Base-by-base conservation (phyloP, 2,329 filamentous ascomycete genomes). In the Exophiala alcalophila region DNA sequence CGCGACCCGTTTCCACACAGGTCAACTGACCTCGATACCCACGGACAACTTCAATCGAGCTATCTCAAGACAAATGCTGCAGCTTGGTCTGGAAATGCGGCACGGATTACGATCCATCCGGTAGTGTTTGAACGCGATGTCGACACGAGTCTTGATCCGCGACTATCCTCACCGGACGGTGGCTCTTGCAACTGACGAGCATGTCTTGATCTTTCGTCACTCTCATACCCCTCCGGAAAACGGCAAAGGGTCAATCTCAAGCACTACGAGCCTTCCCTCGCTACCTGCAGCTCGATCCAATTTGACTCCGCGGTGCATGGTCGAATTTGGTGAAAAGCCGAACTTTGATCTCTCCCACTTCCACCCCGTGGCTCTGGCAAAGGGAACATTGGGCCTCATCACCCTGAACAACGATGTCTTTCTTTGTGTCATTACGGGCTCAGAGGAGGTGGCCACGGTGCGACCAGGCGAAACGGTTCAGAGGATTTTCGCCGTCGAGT, bases 381-480 rank as follows among this genome's bases (percentile, higher is more conserved):
- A 88, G 61, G 91, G 91, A 41, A 97, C 90, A 0, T 71, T 97
- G 31, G 91, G 91, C 2, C 71, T 97, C 49, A 91, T 96, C 56
- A 84, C 88, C 0, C 77, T 94, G 50, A 80, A 82, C 50, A 76
- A 80, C 47, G 88, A 96, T 69, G 83, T 96, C 10, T 97, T 97
- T 62, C 72, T 97, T 11, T 92, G 89, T 49, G 84, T 96, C 44
- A 86, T 97, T 39, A 94, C 86, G 19, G 80, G 81, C 31, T 84
- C 87, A 25, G 76, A 79, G 14, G 80, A 83, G 49, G 88, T 90
- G 4, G 91, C 90, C 11, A 88, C 80, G 1, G 76, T 96, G 33
- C 77, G 89, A 33, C 89, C 89, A 0, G 87, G 87, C 32, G 91
- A 97, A 71, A 91, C 84, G 3, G 83, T 96, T 16, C 86, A 92